Evolutionary conservation across 139 green algal genomes (phyloP), one percentile per base, ranked within the genome.

Genomic region (Chlamydomonas asymmetrica): DNA sequence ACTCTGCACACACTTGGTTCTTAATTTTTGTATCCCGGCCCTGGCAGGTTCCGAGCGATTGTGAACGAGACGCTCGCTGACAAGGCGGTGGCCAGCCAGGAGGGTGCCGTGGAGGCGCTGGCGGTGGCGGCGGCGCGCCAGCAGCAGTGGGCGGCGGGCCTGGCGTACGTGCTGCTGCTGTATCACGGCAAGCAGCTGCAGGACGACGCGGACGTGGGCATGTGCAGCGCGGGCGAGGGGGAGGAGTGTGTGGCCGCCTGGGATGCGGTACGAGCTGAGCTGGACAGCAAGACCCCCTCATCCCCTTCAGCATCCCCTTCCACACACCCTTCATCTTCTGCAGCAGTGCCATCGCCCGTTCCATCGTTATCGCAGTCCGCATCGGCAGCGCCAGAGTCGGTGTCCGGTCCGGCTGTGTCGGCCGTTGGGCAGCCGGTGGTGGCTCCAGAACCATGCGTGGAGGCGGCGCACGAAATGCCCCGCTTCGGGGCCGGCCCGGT

Each of bases 181-280:
- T 52, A 79, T 48, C 59, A 71, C 67, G 37, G 25, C 25, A 29
- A 37, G 34, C 61, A 84, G 78, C 45, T 76, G 0, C 54, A 48
- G 23, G 79, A 80, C 67, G 70, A 79, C 72, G 78, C 71, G 25
- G 70, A 76, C 34, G 63, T 80, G 71, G 78, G 71, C 20, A n/a
- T 80, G 22, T 34, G n/a, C n/a, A n/a, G n/a, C n/a, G n/a, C n/a
- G n/a, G n/a, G n/a, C n/a, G n/a, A n/a, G n/a, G n/a, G n/a, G n/a
- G n/a, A n/a, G n/a, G n/a, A n/a, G n/a, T n/a, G n/a, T n/a, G n/a
- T n/a, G n/a, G n/a, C n/a, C n/a, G n/a, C n/a, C n/a, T n/a, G n/a
- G n/a, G n/a, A n/a, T n/a, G n/a, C n/a, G n/a, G n/a, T n/a, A n/a
- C n/a, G n/a, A n/a, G n/a, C n/a, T n/a, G n/a, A n/a, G n/a, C 34